Base-by-base conservation (phyloP, 2,329 filamentous ascomycete species). In the Achaetomium macrosporum region DNA sequence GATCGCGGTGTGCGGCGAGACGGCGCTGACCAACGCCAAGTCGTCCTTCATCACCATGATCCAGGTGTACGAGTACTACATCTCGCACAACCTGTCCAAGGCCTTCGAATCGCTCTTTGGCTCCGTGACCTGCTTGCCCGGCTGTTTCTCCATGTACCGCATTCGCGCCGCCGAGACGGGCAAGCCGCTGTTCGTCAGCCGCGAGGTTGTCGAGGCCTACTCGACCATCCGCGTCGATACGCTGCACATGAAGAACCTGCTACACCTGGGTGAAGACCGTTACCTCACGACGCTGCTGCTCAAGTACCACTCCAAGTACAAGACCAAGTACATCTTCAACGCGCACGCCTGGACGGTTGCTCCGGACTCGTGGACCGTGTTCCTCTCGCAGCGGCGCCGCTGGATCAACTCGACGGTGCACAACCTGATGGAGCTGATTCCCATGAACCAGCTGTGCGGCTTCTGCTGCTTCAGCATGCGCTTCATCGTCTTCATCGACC, bases 381-480 rank as follows among this genome's bases (percentile, higher is more conserved):
- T 99, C 80, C 77, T 97, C 69, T 99, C 93, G 25, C 93, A 99
- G 73, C 90, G 93, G 78, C 92, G 93, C 76, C 88, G 93, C 68
- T 99, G 93, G 93, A 99, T 99, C 73, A 99, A 99, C 77, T 96
- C 91, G 52, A 99, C 93, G 0, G 89, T 99, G 47, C 93, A 99
- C 78, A 99, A 99, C 70, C 78, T 99, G 57, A 88, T 95, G 58
- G 93, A 99, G 69, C 85, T 99, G 57, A 92, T 97, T 58, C 91
- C 92, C 6, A 77, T 99, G 70, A 83, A 87, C 57, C 88, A 97
- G 69, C 87, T 99, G 47, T 99, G 93, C 71, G 93, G 93, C 73
- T 99, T 99, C 85, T 99, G 93, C 79, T 99, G 93, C 74, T 99
- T 99, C 78, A 95, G 88, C 71, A 99, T 99, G 93, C 87, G 93